Evolutionary conservation across 345 rosid species (phyloP).

Genomic region (Melaleuca alternifolia): DNA sequence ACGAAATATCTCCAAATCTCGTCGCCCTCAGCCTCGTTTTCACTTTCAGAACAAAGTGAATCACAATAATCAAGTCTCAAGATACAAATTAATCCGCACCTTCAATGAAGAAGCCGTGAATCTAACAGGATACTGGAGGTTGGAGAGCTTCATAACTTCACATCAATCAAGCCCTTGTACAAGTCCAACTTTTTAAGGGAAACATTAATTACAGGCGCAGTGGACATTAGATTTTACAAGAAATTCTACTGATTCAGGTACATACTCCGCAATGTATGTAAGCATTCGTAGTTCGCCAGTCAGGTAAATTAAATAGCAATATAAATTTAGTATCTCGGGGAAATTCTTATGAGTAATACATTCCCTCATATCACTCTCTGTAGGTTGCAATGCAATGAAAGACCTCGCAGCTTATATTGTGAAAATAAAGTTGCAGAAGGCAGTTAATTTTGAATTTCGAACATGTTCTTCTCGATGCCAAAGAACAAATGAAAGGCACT

Average conservation of each 20-base stretch:
- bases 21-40: neutral
- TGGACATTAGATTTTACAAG: neutral
- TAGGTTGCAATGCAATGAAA: neutral
- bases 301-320: neutral
- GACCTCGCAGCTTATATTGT: neutral
- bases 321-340: neutral
- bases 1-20: neutral
- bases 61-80: neutral
- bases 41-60: neutral
- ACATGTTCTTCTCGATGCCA: neutral
- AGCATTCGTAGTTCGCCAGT: neutral
- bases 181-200: neutral
- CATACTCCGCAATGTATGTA: neutral
- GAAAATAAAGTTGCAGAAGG: slow-evolving; percentile 19
- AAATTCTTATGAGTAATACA: neutral
- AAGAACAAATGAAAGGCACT: neutral
- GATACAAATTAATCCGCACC: neutral
- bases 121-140: neutral
- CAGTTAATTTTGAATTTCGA: slow-evolving; percentile 1
- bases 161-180: neutral
- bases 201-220: neutral
- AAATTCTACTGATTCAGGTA: neutral
- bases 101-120: neutral
- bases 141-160: neutral
- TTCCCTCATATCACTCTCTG: neutral